phyloP scores from a whole-genome alignment of 2,329 filamentous ascomycete genomes.

The Chrysosphaeria jannelii region DNA sequence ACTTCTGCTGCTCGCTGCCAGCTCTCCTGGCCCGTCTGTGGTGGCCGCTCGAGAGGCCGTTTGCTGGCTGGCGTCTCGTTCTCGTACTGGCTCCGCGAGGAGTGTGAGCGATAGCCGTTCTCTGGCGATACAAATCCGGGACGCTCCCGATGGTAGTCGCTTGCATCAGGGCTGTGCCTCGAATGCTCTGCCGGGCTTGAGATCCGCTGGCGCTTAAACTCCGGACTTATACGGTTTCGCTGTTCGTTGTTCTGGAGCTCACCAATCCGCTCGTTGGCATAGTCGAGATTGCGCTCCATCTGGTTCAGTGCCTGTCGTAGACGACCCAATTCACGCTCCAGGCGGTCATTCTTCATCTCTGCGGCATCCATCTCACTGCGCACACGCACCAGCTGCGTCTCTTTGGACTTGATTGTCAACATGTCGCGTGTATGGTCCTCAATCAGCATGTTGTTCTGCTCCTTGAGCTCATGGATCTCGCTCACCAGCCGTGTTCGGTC shows the following conservation, averaged over 20 bases:
- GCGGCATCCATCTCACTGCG: conserved; percentile 71
- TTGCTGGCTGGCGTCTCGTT: too few relatives aligned
- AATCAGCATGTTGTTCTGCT: conserved; percentile 86
- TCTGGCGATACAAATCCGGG: too few relatives aligned
- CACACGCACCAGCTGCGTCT: conserved; percentile 82
- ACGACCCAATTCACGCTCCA: conserved; percentile 68
- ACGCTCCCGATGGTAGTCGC: too few relatives aligned
- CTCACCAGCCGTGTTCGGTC: conserved; percentile 59
- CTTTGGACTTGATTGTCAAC: conserved; percentile 89
- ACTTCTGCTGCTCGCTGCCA: conserved; percentile 96
- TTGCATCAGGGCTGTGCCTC: conserved; percentile 8
- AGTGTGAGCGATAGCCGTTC: background rate
- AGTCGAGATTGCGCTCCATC: conserved; percentile 15
- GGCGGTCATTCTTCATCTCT: conserved; percentile 57
- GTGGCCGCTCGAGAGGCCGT: too few relatives aligned
- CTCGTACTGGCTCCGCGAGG: background rate
- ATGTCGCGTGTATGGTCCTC: conserved; percentile 93
- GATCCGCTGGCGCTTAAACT: conserved; percentile 19
- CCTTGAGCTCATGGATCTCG: conserved; percentile 80
- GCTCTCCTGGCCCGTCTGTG: conserved; percentile 45
- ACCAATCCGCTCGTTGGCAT: background rate
- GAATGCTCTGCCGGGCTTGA: conserved; percentile 28
- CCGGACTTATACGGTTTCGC: conserved; percentile 21
- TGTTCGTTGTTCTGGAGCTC: conserved; percentile 8
- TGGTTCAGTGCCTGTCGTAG: conserved; percentile 60